A percentile compares a stretch with the other conserved stretches of the same genome.
phyloP scores from a whole-genome alignment of 345 rosid genomes.

The Theobroma cacao region DNA sequence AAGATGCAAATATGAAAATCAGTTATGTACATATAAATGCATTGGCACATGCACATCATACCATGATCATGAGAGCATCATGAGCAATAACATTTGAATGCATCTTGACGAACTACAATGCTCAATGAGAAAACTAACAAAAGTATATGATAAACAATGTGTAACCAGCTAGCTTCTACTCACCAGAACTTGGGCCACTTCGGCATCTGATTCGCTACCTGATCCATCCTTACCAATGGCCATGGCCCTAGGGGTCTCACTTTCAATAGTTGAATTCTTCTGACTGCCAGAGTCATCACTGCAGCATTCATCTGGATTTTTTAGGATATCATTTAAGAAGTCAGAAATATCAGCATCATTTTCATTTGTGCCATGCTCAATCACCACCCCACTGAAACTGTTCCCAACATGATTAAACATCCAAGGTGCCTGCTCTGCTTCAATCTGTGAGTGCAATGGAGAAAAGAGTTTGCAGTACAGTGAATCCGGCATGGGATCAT shows the following conservation, averaged over 20 bases:
- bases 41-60: background rate
- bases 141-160: background rate
- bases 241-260: conserved; percentile 4
- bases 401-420: conserved; percentile 21
- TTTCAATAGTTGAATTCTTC: conserved; percentile 15
- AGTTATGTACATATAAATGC: background rate
- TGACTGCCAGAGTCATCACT: conserved; percentile 8
- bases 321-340: conserved; percentile 45
- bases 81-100: background rate
- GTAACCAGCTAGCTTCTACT: conserved; percentile 19
- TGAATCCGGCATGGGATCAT: conserved; percentile 23
- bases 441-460: conserved; percentile 42
- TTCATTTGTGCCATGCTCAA: conserved; percentile 30
- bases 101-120: background rate
- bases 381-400: conserved; percentile 14
- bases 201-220: conserved; percentile 14
- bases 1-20: background rate
- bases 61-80: background rate
- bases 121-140: background rate
- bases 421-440: conserved; percentile 34
- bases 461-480: conserved; percentile 38
- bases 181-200: conserved; percentile 20
- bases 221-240: conserved; percentile 14
- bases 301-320: conserved; percentile 26
- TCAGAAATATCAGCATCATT: conserved; percentile 32